Base-by-base conservation (phyloP, 1,284 basidiomycete genomes). In the Prillingera fragicola region DNA sequence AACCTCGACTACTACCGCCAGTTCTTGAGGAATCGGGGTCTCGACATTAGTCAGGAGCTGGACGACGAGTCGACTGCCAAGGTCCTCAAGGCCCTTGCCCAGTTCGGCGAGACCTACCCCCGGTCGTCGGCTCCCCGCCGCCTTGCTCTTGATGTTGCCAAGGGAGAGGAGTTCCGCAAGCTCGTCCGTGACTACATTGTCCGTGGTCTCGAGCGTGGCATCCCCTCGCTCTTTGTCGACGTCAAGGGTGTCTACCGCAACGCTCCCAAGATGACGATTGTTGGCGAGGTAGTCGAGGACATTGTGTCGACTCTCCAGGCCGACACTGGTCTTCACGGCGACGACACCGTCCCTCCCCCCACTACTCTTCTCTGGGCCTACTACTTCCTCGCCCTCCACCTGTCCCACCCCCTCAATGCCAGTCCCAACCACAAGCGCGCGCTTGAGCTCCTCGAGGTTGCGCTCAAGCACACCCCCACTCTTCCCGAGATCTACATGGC, bases 201-300 rank as follows among this genome's bases (percentile, higher is more conserved):
- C 15, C 73, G 75, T 3, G 85, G 81, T 8, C 73, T 98, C 13
- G 78, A 78, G 44, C 89, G 88, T 58, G 94, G 92, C 49, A 78
- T 98, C 23, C 95, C 95, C 2, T 96, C 91, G 3, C 76, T 98
- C 7, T 99, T 97, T 63, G 83, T 85, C 21, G 92, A 97, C 69
- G 65, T 98, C 67, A 97, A 97, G 67, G 75, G 83, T 0, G 78
- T 98, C 2, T 96, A 96, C 65, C 50, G 56, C 6, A 77, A 84
- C 49, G 62, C 74, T 12, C 55, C 47, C 25, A 95, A 92, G 69
- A 79, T 80, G 40, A 68, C 75, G 19, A 69, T 75, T 1, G 80
- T 97, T 32, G 82, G 90, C 57, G 76, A 79, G n/a, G 75, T 90
- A 23, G 78, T 83, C 4, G 80, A 85, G 63, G 73, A 75, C 8